Percentiles rank a stretch among this genome's conserved stretches.
phyloP scores from a whole-genome alignment of 495 filamentous ascomycete species.

The Penicillium robsamsonii region DNA sequence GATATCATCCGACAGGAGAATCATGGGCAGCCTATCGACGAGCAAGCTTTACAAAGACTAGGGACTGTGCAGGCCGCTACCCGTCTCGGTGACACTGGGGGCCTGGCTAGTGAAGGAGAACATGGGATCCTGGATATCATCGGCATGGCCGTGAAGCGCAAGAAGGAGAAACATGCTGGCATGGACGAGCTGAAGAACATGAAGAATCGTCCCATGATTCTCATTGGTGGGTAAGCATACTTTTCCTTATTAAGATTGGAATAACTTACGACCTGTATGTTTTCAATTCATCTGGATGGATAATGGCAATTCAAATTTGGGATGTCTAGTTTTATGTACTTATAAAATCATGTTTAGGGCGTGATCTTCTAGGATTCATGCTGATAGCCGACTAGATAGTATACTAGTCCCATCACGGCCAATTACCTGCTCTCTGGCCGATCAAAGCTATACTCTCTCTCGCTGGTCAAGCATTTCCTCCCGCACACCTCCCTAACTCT shows the following conservation, averaged over 20 bases:
- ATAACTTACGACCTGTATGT: conserved; percentile 24
- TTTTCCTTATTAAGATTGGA: conserved; percentile 21
- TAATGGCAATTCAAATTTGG: not conserved
- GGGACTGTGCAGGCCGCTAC: conserved; percentile 53
- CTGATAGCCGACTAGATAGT: not conserved
- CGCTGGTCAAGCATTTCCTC: too few relatives aligned
- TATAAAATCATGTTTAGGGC: not conserved
- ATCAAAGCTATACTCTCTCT: not conserved
- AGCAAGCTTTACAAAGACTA: conserved; percentile 62
- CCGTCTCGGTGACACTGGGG: conserved; percentile 31
- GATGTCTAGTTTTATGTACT: not conserved
- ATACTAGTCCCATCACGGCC: not conserved
- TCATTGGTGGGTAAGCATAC: conserved; percentile 92
- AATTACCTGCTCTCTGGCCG: not conserved
- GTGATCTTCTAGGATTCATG: not conserved
- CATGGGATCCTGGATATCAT: conserved; percentile 80
- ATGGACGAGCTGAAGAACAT: conserved; percentile 91
- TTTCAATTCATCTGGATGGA: not conserved
- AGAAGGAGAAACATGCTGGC: conserved; percentile 94
- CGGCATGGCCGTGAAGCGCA: conserved; percentile 85
- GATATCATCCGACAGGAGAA: conserved; percentile 85
- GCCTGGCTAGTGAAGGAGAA: conserved; percentile 47
- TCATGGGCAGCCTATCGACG: conserved; percentile 62
- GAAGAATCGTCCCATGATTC: conserved; percentile 98
- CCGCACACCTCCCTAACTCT: too few relatives aligned